phyloP scores from a whole-genome alignment of 345 rosid genomes.

The Salix koriyanagi region DNA sequence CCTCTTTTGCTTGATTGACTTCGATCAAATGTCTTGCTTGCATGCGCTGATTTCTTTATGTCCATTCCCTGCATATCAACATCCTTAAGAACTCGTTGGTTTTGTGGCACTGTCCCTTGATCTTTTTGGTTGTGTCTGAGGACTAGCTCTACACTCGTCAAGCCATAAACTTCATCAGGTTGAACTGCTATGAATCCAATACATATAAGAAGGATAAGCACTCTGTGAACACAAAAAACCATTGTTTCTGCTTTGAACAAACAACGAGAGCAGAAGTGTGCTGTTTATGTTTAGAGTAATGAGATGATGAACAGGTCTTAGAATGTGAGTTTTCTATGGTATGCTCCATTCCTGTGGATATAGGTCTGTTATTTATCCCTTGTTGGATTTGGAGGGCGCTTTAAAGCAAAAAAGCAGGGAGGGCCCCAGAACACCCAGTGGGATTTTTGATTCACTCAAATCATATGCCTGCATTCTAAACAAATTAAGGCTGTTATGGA shows the following conservation, averaged over 20 bases:
- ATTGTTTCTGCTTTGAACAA: conserved; percentile 40
- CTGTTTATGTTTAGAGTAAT: conserved; percentile 37
- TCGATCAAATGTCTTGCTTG: conserved; percentile 40
- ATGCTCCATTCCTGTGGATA: conserved; percentile 55
- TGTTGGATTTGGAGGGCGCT: conserved; percentile 41
- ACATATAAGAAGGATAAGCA: conserved; percentile 51
- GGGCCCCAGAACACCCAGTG: conserved; percentile 45
- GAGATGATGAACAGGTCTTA: conserved; percentile 30
- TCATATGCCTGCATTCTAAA: conserved; percentile 51
- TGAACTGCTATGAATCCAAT: conserved; percentile 47
- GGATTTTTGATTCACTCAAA: conserved; percentile 59
- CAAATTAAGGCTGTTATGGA: conserved; percentile 61
- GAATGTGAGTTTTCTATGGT: conserved; percentile 34
- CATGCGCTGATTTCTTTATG: conserved; percentile 32
- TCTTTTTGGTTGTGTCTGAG: conserved; percentile 25
- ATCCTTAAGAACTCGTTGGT: conserved; percentile 37
- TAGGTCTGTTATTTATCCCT: conserved; percentile 45
- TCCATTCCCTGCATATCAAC: conserved; percentile 30
- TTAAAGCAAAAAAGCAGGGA: conserved; percentile 58
- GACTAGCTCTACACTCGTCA: conserved; percentile 30
- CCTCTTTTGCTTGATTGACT: conserved; percentile 59
- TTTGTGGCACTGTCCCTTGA: conserved; percentile 19
- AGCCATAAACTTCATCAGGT: conserved; percentile 32
- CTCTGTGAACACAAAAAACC: conserved; percentile 39
- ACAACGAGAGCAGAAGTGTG: conserved; percentile 33